Evolutionary conservation across 78 protist genomes (phyloP), one percentile per base, ranked within the genome.

Genomic region (Dictyostelium purpureum): DNA sequence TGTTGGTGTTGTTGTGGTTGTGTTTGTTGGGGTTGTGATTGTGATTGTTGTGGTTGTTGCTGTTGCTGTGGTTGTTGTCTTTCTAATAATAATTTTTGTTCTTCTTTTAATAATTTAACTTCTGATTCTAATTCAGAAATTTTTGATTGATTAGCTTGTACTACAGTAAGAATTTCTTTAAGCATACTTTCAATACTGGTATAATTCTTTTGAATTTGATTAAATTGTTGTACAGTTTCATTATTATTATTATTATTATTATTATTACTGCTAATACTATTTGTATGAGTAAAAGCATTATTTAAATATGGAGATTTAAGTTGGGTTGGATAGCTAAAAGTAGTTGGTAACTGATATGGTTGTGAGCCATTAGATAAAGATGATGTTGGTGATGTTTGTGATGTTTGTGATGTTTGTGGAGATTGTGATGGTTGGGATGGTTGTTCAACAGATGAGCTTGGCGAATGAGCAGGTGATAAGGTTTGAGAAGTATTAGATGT

Each of bases 61-160:
- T 33, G 51, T 40, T 37, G 12, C 38, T 67, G n/a, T 67, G 31
- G 75, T 54, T 5, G 61, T 66, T 11, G 74, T 65, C 4, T 12
- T 31, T 4, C 0, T 63, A 31, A 42, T 63, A 6, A 2, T 63
- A 31, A 0, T 38, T 67, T 1, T 67, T 33, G 51, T 11, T 33
- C 45, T 67, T 73, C 63, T 73, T 45, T 38, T 45, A 73, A 45
- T 73, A 26, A 14, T 73, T 73, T 73, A 73, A 73, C 47, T n/a
- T 73, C 79, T 19, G 40, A 26, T 73, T 73, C 79, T 19, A 73
- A 73, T 18, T 9, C 33, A 0, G 21, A 26, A 1, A 73, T 45
- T 33, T 45, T 73, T n/a, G 24, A 24, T 73, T 73, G 79, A 73
- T 38, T 73, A 9, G 47, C 16, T 26, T 56, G 16, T 28, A 73